Conservation (phyloP, 2,329 filamentous ascomycete genomes). For the Hypoxylon sp. region DNA sequence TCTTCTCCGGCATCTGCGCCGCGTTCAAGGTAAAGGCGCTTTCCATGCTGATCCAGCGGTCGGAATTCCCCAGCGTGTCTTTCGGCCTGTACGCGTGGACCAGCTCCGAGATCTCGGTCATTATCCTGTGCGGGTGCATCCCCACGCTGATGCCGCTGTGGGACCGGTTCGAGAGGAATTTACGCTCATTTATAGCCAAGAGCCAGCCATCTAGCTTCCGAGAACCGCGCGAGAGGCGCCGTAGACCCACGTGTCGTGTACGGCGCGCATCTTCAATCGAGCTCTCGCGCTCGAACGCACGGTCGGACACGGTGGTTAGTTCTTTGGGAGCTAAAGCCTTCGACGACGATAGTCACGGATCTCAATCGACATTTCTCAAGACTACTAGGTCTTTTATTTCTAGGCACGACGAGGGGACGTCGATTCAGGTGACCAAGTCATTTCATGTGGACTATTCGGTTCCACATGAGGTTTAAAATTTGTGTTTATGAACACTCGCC, state of each 20-base stretch:
- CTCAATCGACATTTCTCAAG: not conserved
- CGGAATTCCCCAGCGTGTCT: conserved; percentile 8
- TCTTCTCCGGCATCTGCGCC: conserved; percentile 17
- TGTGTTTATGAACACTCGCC: not conserved
- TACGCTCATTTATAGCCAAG: not conserved
- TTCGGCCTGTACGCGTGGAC: conserved; percentile 11
- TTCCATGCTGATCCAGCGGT: not conserved
- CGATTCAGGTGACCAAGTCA: not conserved
- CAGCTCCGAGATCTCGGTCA: conserved; percentile 11
- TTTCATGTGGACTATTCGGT: not conserved
- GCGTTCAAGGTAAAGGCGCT: conserved; percentile 18
- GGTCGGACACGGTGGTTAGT: not conserved
- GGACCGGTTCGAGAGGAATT: not conserved
- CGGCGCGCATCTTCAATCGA: not conserved
- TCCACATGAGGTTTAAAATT: not conserved
- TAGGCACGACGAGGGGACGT: not conserved
- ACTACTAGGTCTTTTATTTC: not conserved
- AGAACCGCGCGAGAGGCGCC: not conserved
- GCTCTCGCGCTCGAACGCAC: not conserved
- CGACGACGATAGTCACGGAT: not conserved
- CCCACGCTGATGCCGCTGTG: conserved; percentile 9
- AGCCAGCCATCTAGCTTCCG: not conserved
- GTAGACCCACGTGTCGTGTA: not conserved
- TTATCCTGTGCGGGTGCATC: conserved; percentile 16
- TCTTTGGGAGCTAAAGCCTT: not conserved